Evolutionary conservation across 148 eudicot species (phyloP), one percentile per base, ranked within the genome.

Genomic region (Rhododendron griersonianum): DNA sequence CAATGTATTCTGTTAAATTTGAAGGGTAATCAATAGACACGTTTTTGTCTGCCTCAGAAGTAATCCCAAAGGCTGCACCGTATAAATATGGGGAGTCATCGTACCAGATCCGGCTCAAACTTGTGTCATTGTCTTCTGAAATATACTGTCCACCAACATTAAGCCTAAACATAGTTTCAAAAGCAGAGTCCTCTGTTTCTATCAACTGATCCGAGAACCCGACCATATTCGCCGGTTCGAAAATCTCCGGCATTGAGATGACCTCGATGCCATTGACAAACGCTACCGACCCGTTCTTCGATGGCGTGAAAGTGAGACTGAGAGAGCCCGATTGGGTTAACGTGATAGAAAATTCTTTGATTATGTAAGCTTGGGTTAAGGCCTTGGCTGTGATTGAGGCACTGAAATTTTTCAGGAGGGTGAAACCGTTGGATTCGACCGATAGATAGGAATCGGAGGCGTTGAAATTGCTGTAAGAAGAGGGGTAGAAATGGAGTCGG

Each of bases 241-340:
- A 91, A 1, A 96, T 2, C 5, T 89, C 89, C 4, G 98, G 94
- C 3, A 86, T 79, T 5, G 93, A 85, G 73, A 96, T 87, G 48
- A 96, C 80, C 86, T 96, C 99, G 11, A 96, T 94, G 1, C 98
- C 99, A 73, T 95, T 96, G 15, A 96, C 82, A 79, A 95, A 96
- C 0, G 93, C 94, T 48, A 95, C 91, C 0, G 96, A 89, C 4
- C 55, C 61, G 1, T 83, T 47, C 25, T 47, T 5, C 10, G 41
- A 84, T 3, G 98, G 93, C 84, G 84, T 91, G 86, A 96, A 91
- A 3, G 89, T 86, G 51, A 96, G 25, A 11, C 84, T 90, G 75
- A 96, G 86, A 1, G 87, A 35, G 28, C 85, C 86, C 0, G 67
- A 41, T 0, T 82, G 87, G 28, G 81, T 39, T 2, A 94, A 89